Base-by-base conservation (phyloP, 305 asterid species). In the Fraxinus sp. region DNA sequence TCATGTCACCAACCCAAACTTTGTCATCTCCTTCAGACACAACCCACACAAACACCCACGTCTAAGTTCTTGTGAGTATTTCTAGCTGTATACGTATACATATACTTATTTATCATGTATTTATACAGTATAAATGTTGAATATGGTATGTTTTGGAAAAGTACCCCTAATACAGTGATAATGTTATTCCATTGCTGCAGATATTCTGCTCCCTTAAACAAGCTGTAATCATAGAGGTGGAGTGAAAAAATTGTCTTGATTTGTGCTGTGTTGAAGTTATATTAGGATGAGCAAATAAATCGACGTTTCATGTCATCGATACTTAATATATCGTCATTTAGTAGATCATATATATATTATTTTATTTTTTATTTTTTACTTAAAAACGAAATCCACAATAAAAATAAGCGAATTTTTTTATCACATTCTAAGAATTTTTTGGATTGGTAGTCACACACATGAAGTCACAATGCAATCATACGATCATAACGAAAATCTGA, bases 1-100 rank as follows among this genome's bases (percentile, higher is more conserved):
- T 87, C 86, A 82, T 78, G 78, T 85, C 82, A 83, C 28, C 46
- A 68, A 46, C 81, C 59, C 76, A 78, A 7, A 22, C 83, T 64
- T 39, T 71, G 52, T 66, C 81, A 85, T 49, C 70, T 66, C 76
- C 68, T 44, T 36, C 41, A 6, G 18, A 2, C 35, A 46, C 55
- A 46, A 46, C 49, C 49, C 49, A 41, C 49, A 9, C 46, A 41
- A 41, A 46, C 57, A 46, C 57, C 5, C 57, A 13, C 57, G 57
- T 46, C n/a, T 4, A 46, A 46, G 57, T 46, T 18, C 57, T 13
- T 3, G 18, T 46, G 57, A 13, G 18, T 3, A 13, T 46, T 46
- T 46, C 3, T 11, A 46, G 6, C n/a, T 46, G n/a, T 3, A 46
- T 46, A 46, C 13, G 46, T 39, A 36, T 36, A 36, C 39, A 5